A percentile compares a stretch with the other conserved stretches of the same genome.
Conservation (phyloP, 2,329 filamentous ascomycete genomes). For the Aspergillus tamarii region DNA sequence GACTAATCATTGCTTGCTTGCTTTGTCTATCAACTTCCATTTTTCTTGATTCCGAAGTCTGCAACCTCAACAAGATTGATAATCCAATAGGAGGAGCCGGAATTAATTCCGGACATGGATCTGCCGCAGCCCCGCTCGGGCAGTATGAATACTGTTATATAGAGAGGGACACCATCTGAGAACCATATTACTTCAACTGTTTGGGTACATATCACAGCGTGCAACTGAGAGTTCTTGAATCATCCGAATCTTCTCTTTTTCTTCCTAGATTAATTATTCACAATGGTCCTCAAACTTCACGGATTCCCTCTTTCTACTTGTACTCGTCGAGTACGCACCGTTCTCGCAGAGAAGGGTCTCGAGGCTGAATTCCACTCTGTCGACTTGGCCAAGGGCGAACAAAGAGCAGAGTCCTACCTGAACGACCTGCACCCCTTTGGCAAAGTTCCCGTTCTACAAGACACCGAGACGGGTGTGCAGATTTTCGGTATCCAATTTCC, state of each 20-base stretch:
- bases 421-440: slow-evolving; percentile 38
- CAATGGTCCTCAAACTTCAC: slow-evolving; percentile 38
- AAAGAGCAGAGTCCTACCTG: slow-evolving; percentile 29
- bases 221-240: not conserved
- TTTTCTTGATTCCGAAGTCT: not conserved
- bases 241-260: not conserved
- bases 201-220: not conserved
- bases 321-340: slow-evolving; percentile 29
- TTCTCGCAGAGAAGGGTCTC: slow-evolving; percentile 34
- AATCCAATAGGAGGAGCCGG: not conserved
- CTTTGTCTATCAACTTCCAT: not conserved
- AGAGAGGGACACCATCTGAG: not conserved
- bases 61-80: not conserved
- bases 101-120: not conserved
- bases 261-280: not conserved
- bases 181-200: not conserved
- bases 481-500: slow-evolving; percentile 13
- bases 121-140: not conserved
- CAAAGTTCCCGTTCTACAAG: slow-evolving; percentile 39
- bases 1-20: not conserved
- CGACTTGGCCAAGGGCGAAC: slow-evolving; percentile 29
- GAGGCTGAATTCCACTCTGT: slow-evolving; percentile 31
- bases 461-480: slow-evolving; percentile 35
- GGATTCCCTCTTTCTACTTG: slow-evolving; percentile 29
- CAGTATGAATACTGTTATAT: not conserved